Base-by-base conservation (phyloP, 2,329 filamentous ascomycete species). In the Epichloe baconii region DNA sequence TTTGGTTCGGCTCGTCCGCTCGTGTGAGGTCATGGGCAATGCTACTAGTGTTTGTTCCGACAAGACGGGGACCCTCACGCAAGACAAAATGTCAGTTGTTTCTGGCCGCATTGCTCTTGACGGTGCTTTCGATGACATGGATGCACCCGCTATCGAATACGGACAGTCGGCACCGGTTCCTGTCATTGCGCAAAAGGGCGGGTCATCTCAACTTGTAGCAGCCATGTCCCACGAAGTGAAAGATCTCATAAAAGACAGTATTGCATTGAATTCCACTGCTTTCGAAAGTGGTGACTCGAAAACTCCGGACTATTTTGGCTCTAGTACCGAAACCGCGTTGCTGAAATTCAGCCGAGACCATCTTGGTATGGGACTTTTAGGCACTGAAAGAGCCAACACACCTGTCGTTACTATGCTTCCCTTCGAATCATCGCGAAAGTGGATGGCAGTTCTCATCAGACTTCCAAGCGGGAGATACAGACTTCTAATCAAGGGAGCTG, bases 11-110 rank as follows among this genome's bases (percentile, higher is more conserved):
- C 67, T 78, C 35, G 64, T 82, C 36, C 71, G 76, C 48, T 78
- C 79, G 2, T 80, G 78, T 56, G 79, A 82, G 57, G 80, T 77
- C 5, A 82, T 82, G 79, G 79, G 79, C 7, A 82, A 81, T 57
- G 78, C 78, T 8, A 82, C 79, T 0, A 79, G 74, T 7, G 74
- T 83, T 47, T 83, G 80, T 60, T 82, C 79, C 0, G 80, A 83
- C 58, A 84, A 84, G 62, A 83, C 80, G 0, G 80, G 80, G 4
- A 84, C 80, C 1, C 66, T 84, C 21, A 83, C 80, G 0, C 75
- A 80, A 55, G 82, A 82, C 56, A 76, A 77, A 56, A 83, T 83
- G 79, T 77, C 70, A 3, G 75, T 80, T 3, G 78, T 82, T 15
- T 71, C 73, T 37, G 79, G 78, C 7, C 76, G 75, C 10, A 57